phyloP scores from a whole-genome alignment of 768 basidiomycete species.

The Pholiota molesta region DNA sequence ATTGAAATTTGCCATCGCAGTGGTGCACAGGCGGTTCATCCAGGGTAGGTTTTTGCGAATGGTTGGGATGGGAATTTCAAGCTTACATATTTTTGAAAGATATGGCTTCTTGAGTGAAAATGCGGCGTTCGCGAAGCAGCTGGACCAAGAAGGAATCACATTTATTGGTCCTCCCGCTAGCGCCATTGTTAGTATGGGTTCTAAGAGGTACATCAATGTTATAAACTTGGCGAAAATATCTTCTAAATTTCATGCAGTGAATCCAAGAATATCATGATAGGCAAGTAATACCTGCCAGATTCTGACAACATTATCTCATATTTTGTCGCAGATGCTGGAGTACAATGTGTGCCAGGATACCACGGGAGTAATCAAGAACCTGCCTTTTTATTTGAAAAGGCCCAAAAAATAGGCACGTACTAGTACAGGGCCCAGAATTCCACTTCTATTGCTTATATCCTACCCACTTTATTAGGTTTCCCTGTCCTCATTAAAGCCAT shows the following conservation, averaged over 20 bases:
- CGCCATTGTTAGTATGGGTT: constrained; percentile 94
- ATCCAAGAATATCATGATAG: constrained; percentile 93
- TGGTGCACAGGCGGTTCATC: constrained; percentile 94
- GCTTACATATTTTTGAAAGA: constrained; percentile 33
- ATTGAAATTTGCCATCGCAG: constrained; percentile 79
- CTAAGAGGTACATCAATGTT: constrained; percentile 65
- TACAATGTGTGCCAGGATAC: constrained; percentile 94
- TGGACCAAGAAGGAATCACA: constrained; percentile 79
- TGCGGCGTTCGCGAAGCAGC: constrained; percentile 72
- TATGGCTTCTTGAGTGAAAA: constrained; percentile 96
- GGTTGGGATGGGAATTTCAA: not conserved
- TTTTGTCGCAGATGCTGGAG: constrained; percentile 65
- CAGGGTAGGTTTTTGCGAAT: constrained; percentile 56
- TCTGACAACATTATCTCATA: not conserved
- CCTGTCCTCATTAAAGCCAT: constrained; percentile 97
- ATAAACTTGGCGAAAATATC: not conserved
- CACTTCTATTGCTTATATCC: not conserved
- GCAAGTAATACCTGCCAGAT: constrained; percentile 38
- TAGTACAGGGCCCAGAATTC: not conserved
- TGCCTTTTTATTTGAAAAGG: constrained; percentile 65
- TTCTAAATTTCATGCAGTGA: constrained; percentile 45
- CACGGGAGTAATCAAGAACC: constrained; percentile 84
- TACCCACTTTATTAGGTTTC: constrained; percentile 52
- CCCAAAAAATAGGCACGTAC: constrained; percentile 68
- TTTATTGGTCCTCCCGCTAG: constrained; percentile 90